Evolutionary conservation across 768 basidiomycete species (phyloP), one percentile per base, ranked within the genome.

Genomic region (Termitomyces heimii): DNA sequence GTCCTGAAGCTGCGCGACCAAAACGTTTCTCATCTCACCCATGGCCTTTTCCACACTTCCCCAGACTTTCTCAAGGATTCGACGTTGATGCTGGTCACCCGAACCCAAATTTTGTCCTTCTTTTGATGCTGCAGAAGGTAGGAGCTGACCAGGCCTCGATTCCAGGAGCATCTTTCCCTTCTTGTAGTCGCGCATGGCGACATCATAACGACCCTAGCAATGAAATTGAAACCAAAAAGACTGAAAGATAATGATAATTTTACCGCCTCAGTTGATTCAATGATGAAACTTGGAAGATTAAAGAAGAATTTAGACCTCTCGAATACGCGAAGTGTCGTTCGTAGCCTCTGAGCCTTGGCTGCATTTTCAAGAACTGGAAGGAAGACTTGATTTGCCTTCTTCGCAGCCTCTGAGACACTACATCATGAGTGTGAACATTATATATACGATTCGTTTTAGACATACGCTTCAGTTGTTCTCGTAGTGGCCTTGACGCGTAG

Each of bases 261-360:
- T 67, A 95, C 94, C 56, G 88, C 88, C 69, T 96, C 89, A 53
- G 98, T 89, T 18, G 82, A 88, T 67, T 95, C 96, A 24, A 90
- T 80, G 24, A 99, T 83, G 46, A 88, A 86, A 31, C 89, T 88
- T 0, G 97, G 96, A n/a, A 99, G 80, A 66, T 96, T 98, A 81
- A 98, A 98, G 71, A 98, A 92, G 80, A 98, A 99, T 65, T 95
- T 96, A 51, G 92, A 95, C 43, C 94, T 82, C 63, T 98, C 96
- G 62, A 99, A 98, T 20, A 98, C 92, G 34, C 92, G 89, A 6
- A 98, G 82, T 0, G 97, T 98, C 0, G 89, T 92, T 37, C 92
- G 86, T 4, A 99, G 75, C 69, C 94, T 92, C 66, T 93, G 86
- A 14, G 96, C 94, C 67, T 98, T 98, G 32, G 92, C 86, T 3